These are phyloP conservation scores for Ceratocystis harringtonii DNA, from an alignment of 2,329 filamentous ascomycete genomes.

Conservation along the genomic window DNA sequence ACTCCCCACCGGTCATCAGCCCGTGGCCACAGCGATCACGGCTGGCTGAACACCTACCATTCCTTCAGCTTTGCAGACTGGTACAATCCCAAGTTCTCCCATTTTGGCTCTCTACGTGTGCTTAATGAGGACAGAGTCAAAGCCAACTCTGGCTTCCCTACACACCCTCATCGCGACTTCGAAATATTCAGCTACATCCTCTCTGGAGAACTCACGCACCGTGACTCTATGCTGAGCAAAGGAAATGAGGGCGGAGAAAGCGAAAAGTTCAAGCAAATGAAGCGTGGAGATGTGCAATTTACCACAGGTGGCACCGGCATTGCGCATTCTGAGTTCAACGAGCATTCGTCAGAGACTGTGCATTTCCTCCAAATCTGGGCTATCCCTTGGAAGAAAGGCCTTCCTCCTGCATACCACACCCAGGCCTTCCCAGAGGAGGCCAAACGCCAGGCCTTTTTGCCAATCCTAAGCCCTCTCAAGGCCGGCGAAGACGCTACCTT, in stretches of 20 bases:
- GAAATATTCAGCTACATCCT: constrained; percentile 84
- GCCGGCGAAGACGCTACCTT: constrained; percentile 46
- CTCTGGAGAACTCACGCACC: constrained; percentile 73
- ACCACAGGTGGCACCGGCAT: constrained; percentile 74
- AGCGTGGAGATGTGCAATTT: constrained; percentile 74
- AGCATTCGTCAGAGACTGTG: constrained; percentile 53
- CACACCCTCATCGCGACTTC: constrained; percentile 71
- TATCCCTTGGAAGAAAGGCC: constrained; percentile 56
- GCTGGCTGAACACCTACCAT: constrained; percentile 79
- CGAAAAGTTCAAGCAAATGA: constrained; percentile 55
- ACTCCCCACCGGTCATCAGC: constrained; percentile 55
- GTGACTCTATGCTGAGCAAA: constrained; percentile 69
- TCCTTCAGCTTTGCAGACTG: constrained; percentile 68
- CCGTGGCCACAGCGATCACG: constrained; percentile 66
- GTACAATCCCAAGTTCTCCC: constrained; percentile 50
- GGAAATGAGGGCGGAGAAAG: constrained; percentile 42
- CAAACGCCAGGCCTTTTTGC: constrained; percentile 56
- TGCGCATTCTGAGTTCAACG: constrained; percentile 70
- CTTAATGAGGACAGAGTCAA: constrained; percentile 80
- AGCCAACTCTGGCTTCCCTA: constrained; percentile 61
- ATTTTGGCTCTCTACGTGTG: constrained; percentile 65
- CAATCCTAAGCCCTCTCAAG: constrained; percentile 61
- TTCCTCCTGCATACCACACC: constrained; percentile 65
- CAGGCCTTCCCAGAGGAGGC: constrained; percentile 54
- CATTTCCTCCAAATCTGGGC: constrained; percentile 89